Base-by-base conservation (phyloP, 352 stramenopile species). In the Phytophthora quininea region DNA sequence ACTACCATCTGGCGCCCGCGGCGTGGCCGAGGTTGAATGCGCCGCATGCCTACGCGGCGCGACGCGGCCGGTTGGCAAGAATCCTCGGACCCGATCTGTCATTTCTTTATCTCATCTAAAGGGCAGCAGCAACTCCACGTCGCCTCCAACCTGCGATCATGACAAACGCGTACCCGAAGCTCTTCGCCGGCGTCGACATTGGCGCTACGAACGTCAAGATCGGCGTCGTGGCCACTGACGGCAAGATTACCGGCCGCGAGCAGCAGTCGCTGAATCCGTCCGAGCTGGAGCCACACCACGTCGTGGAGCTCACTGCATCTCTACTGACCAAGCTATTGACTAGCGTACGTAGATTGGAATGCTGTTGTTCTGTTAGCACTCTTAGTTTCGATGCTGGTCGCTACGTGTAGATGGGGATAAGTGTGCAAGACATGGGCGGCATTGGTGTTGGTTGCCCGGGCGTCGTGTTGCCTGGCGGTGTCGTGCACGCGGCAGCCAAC, bases 181-280 rank as follows among this genome's bases (percentile, higher is more conserved):
- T 47, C 35, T 47, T 49, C 37, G 52, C 33, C 15, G 52, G 52
- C 19, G 52, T 58, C 1, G 52, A 58, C 37, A 87, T 89, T 58
- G 83, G 79, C 62, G 80, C 74, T 53, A 69, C 80, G 50, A 86
- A 69, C 69, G 76, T 90, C 54, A 91, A 90, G 43, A 64, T 84
- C 10, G 80, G 80, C 9, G n/a, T 90, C 32, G 80, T 90, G n/a
- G 58, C 57, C 30, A 24, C 51, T n/a, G 54, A 77, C 3, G 83
- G 83, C 11, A 62, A 57, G 40, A 65, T 89, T 37, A 30, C 82
- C 38, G 56, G 46, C 31, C 66, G 73, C 15, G 60, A 59, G 37
- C 79, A 89, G 40, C 61, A 70, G n/a, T 42, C 63, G 15, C 69
- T 80, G 19, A 48, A 68, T 4, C 45, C 57, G 27, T 50, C 78